Base-by-base conservation (phyloP, 208 protist species). In the Leishmania tropica region DNA sequence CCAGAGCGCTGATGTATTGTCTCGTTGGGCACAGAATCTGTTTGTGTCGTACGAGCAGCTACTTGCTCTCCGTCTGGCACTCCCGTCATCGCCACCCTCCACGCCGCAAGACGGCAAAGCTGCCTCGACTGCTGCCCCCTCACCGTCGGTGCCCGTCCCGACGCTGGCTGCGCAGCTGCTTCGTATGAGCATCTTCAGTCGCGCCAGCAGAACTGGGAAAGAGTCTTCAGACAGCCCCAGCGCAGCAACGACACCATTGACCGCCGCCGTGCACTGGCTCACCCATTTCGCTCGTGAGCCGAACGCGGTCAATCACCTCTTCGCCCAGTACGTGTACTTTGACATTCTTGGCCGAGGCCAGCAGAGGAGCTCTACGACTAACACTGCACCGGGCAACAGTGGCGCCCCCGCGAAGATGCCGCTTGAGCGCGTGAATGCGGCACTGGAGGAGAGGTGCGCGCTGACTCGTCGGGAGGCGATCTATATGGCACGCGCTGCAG, bases 311-410 rank as follows among this genome's bases (percentile, higher is more conserved):
- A 80, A 80, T 31, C 64, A 60, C 2, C 76, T 80, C 64, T 80
- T 80, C 45, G 76, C 60, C 4, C 76, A 56, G 76, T 80, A 80
- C 60, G 62, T 80, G 13, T 80, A 62, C 76, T 31, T 72, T 45
- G 76, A 80, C 64, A 72, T 80, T 15, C 35, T 80, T 17, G 6
- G 62, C 28, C 37, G 62, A 24, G 64, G 76, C 47, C 19, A n/a
- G 35, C 28, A 45, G 11, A 15, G 48, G 28, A 35, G 21, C 35
- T 35, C 45, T 47, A 3, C 58, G 35, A 13, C 56, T n/a, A 24
- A 3, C 64, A 13, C 21, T 37, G 2, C 56, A 31, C 42, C 40
- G 2, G 1, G 28, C 17, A 48, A 24, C 10, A 47, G 21, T 24
- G 58, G 15, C 24, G 56, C 15, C 28, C 2, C 40, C 3, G 37